phyloP scores from a whole-genome alignment of 768 basidiomycete genomes.

The Infundibulicybe gibba region DNA sequence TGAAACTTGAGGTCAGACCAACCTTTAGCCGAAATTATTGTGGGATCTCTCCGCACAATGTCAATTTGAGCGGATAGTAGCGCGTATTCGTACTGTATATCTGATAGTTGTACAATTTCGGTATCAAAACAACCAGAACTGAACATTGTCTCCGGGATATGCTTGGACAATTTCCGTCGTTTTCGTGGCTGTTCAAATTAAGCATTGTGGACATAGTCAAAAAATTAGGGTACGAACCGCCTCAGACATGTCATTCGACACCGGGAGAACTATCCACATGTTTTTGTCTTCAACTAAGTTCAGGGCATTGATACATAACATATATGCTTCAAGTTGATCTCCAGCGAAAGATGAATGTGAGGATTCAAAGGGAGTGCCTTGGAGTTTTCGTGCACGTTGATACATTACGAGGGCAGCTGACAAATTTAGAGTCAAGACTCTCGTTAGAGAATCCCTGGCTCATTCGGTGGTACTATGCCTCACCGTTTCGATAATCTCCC shows the following conservation, averaged over 20 bases:
- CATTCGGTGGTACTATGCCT: conserved; percentile 19
- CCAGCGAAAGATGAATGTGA: conserved; percentile 46
- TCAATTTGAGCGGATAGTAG: conserved; percentile 76
- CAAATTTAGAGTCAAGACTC: conserved; percentile 3
- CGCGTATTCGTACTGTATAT: conserved; percentile 77
- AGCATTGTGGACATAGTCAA: conserved; percentile 6
- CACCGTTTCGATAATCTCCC: conserved; percentile 91
- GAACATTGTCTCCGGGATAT: conserved; percentile 77
- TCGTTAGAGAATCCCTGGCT: conserved; percentile 5
- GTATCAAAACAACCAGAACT: conserved; percentile 58
- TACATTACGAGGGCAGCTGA: conserved; percentile 92
- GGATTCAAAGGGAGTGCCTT: conserved; percentile 44
- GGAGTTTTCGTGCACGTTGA: conserved; percentile 80
- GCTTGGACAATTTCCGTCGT: conserved; percentile 64
- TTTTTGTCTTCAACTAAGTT: conserved; percentile 76
- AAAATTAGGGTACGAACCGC: conserved; percentile 39
- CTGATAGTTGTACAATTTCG: conserved; percentile 75
- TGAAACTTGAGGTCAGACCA: conserved; percentile 19
- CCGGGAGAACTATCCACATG: conserved; percentile 78
- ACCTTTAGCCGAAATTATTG: conserved; percentile 64
- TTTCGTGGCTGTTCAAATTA: conserved; percentile 51
- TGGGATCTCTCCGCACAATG: conserved; percentile 65
- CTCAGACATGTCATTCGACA: conserved; percentile 38
- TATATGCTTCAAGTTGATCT: conserved; percentile 76
- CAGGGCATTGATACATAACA: conserved; percentile 86